These are phyloP conservation scores for Salix purpurea DNA, from an alignment of 345 rosid genomes.

Conservation along the genomic window DNA sequence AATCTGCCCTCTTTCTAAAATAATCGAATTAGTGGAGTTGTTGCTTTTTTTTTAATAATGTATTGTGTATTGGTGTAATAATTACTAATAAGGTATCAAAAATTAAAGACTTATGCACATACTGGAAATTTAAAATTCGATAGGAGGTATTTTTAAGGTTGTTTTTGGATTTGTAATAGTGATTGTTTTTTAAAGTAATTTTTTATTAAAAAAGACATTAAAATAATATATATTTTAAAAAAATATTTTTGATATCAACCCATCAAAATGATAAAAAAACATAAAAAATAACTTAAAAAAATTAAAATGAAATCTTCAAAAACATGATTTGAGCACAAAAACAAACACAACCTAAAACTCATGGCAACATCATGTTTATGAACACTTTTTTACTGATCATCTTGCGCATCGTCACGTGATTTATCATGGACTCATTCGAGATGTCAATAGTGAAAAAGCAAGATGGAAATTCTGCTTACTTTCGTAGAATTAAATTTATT, in stretches of 20 bases:
- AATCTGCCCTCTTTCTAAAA: neutral
- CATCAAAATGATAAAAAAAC: too few relatives aligned
- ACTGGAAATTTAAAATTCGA: neutral
- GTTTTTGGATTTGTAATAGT: too few relatives aligned
- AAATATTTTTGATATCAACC: too few relatives aligned
- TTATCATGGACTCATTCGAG: neutral
- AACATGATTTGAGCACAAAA: too few relatives aligned
- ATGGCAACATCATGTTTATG: neutral
- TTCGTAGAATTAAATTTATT: neutral
- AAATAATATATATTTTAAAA: too few relatives aligned
- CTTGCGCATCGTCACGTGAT: neutral
- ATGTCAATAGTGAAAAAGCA: neutral
- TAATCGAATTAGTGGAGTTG: slow-evolving; percentile 13
- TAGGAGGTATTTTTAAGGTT: too few relatives aligned
- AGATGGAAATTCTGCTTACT: neutral
- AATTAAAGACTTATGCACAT: neutral
- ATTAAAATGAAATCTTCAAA: too few relatives aligned
- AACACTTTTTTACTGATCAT: neutral
- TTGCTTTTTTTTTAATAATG: neutral
- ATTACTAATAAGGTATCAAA: neutral
- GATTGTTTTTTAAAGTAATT: too few relatives aligned
- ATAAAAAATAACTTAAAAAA: too few relatives aligned
- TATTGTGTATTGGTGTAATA: neutral
- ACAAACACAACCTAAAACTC: too few relatives aligned
- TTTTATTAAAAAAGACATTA: too few relatives aligned